Evolutionary conservation across 2,329 filamentous ascomycete species (phyloP), one percentile per base, ranked within the genome.

Genomic region (Teratosphaeria nubilosa): DNA sequence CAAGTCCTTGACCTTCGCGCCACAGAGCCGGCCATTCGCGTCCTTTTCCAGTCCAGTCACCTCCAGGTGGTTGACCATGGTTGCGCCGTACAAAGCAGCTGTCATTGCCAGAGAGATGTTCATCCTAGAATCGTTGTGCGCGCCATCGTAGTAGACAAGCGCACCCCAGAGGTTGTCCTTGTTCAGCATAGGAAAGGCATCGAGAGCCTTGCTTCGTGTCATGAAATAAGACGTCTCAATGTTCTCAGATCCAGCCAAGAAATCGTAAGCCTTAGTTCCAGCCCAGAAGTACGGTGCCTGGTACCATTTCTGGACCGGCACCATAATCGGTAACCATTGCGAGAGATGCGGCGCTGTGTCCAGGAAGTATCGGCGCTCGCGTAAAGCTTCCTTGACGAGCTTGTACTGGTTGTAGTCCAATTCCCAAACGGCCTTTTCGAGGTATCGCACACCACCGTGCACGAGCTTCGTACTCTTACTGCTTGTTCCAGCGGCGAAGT

Each of bases 71-170:
- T 92, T 95, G 60, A 90, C 83, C 45, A 94, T 82, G 3, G 88
- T 95, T 57, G 85, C 84, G 32, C 90, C 90, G 70, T 94, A 95
- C 51, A 95, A 77, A n/a, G 90, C 88, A 58, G 90, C 89, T 20
- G 90, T 95, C 84, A 92, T 89, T 22, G 88, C 90, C 58, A 95
- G 79, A 9, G 88, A 91, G 30, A 94, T 87, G 70, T 95, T 95
- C 90, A 95, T 95, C 54, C 90, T 84, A 22, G 90, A 94, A 73
- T 95, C 90, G 69, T 95, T 95, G 75, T 95, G 90, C 31, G 88
- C 89, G 66, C 90, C 90, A 75, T 95, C 90, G 71, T 95, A 95
- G 78, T 95, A 95, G 25, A 95, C 90, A 68, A 95, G 76, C 59
- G 90, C 89, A 60, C 90, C 90, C 51, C 91, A 82, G 14, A 95